These are phyloP conservation scores for Macrocybe gigantea DNA, from an alignment of 768 basidiomycete species.

Conservation along the genomic window DNA sequence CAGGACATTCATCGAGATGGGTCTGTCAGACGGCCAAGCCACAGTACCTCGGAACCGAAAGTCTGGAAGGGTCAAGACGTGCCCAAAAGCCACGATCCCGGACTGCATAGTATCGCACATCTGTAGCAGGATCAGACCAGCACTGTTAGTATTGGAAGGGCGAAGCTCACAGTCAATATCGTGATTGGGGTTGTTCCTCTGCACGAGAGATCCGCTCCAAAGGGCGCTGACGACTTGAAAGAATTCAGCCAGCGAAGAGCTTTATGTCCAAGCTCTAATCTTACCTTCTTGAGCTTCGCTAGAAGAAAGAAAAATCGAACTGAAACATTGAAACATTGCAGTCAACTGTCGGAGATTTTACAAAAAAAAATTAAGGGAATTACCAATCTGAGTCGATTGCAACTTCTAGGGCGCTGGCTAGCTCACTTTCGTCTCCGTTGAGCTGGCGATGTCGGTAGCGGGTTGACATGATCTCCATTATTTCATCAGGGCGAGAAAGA, in stretches of 20 bases:
- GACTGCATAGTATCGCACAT: slow-evolving; percentile 59
- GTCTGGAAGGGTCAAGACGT: slow-evolving; percentile 69
- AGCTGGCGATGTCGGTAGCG: slow-evolving; percentile 66
- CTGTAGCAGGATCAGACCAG: slow-evolving; percentile 26
- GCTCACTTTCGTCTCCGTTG: slow-evolving; percentile 73
- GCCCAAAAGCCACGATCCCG: slow-evolving; percentile 54
- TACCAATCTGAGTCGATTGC: slow-evolving; percentile 94
- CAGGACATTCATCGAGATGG: slow-evolving; percentile 2
- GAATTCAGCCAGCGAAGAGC: neutral
- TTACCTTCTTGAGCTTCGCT: slow-evolving; percentile 78
- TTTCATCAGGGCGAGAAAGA: slow-evolving; percentile 50
- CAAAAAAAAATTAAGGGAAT: slow-evolving; percentile 1
- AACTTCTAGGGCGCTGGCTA: slow-evolving; percentile 75
- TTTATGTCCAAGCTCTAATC: slow-evolving; percentile 6
- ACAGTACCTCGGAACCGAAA: slow-evolving; percentile 70
- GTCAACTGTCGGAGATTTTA: neutral
- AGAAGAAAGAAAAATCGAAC: slow-evolving; percentile 81
- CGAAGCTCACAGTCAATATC: slow-evolving; percentile 67
- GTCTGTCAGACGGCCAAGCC: neutral
- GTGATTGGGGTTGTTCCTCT: slow-evolving; percentile 65
- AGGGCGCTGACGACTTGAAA: slow-evolving; percentile 67
- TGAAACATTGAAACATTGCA: slow-evolving; percentile 17
- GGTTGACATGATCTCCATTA: slow-evolving; percentile 70
- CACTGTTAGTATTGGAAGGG: neutral
- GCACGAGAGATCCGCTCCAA: slow-evolving; percentile 81